Evolutionary conservation across 176 grass and related monocot genomes (phyloP).

Genomic region (Areca catechu): DNA sequence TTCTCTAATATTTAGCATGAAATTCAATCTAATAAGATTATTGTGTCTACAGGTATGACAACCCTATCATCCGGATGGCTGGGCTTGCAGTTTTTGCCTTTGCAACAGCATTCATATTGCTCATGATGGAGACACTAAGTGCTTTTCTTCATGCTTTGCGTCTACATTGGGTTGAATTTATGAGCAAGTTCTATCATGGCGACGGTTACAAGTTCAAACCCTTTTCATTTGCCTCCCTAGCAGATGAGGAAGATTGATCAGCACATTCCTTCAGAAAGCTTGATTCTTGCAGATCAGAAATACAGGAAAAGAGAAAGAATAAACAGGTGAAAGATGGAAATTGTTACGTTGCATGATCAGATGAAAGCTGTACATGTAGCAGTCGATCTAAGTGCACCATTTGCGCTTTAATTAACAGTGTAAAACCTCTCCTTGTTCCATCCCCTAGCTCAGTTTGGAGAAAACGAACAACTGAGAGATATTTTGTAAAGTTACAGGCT

Average conservation of each 20-base stretch:
- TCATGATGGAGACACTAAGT: constrained; percentile 94
- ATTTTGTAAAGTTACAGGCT: too few species aligned
- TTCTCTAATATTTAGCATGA: too few species aligned
- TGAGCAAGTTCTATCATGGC: constrained; percentile 95
- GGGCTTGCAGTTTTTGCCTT: constrained; percentile 79
- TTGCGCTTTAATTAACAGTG: too few species aligned
- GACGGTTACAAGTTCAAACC: constrained; percentile 98
- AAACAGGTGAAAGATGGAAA: constrained; percentile 23
- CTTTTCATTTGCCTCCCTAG: constrained; percentile 77
- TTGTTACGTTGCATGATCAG: not conserved
- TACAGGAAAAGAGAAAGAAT: constrained; percentile 19
- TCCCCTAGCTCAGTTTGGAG: too few species aligned
- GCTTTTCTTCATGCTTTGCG: constrained; percentile 95
- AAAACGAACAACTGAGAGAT: too few species aligned
- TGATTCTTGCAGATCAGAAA: constrained; percentile 31
- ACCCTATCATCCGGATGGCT: constrained; percentile 35
- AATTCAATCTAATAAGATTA: constrained; percentile 13
- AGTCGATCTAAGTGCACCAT: too few species aligned
- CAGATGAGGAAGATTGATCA: constrained; percentile 72
- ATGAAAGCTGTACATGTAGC: constrained; percentile 29
- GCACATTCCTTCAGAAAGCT: not conserved
- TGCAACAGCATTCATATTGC: constrained; percentile 98
- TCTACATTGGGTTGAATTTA: constrained; percentile 99
- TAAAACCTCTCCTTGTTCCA: too few species aligned
- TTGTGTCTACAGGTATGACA: constrained; percentile 70